Evolutionary conservation across 2,329 filamentous ascomycete genomes (phyloP), one percentile per base, ranked within the genome.

Genomic region (Didymellaceae sp.): DNA sequence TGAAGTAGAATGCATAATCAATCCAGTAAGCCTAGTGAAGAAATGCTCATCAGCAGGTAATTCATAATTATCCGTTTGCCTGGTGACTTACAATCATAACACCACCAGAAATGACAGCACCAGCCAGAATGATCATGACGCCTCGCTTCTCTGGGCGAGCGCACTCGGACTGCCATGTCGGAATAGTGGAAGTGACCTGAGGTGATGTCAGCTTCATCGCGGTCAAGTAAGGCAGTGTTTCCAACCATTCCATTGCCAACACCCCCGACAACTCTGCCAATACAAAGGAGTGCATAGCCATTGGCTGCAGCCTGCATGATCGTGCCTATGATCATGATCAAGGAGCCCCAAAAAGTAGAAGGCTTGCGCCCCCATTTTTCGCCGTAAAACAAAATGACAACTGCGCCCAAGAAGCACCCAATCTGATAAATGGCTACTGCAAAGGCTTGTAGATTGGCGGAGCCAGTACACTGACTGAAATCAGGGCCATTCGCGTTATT

Each of bases 241-340:
- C 39, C 44, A 3, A 44, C 40, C 75, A 75, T 66, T 75, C 75
- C 77, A 32, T 74, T 74, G 11, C 76, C 76, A 38, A 77, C 70
- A 0, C 76, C 71, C 74, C 83, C 70, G 74, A 82, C 78, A 43
- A 79, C 74, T 52, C 80, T 71, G 2, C 77, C 75, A 6, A 76
- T 75, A 16, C 82, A 74, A 14, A 79, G 74, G 37, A 74, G 71
- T 16, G 69, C 72, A 6, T 44, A 50, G 52, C 74, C 68, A 55
- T 76, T 80, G 2, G 78, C 75, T 6, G 78, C 68, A 11, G 81
- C 70, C 62, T 88, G 86, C 30, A 88, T 79, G 11, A 82, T 74
- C 18, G 83, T 83, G 9, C 84, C 84, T 22, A 85, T 45, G 13
- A 84, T 72, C 78, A 86, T 82, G 58, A 87, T 37, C 5, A 45